Base-by-base conservation (phyloP, 2,329 filamentous ascomycete species). In the Aspergillus latus region DNA sequence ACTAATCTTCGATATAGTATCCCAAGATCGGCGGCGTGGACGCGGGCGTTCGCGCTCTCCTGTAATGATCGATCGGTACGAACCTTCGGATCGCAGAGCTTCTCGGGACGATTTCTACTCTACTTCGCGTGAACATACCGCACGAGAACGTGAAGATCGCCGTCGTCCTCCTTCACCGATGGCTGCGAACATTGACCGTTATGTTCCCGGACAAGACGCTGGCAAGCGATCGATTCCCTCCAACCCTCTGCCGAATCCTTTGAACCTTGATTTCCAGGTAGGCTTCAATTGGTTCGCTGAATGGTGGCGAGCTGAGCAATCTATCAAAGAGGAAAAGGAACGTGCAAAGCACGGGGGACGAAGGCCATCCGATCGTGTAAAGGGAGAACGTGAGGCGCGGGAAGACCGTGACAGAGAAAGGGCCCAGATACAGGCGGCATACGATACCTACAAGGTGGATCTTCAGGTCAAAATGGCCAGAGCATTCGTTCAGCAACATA, bases 401-500 rank as follows among this genome's bases (percentile, higher is more conserved):
- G 84, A 87, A 68, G 84, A 87, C 59, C 79, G 83, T 3, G 84
- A 85, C 13, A 84, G 82, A 57, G 84, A 88, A 67, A 75, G 84
- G 50, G 79, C 82, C 13, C 80, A 84, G 67, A 88, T 88, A 9
- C 85, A 88, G 59, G 78, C 80, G 21, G 84, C 84, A 2, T 88
- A 88, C 59, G 84, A 87, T 65, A 72, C 79, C 40, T 88, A 88
- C 76, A 88, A 88, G 69, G 81, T 84, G 64, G 84, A 86, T 57
- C 75, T 87, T 9, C 84, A 87, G 63, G 76, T 85, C 36, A 82
- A 83, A 63, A 93, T 96, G 88, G 92, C 94, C 0, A 87, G 92
- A 62, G 81, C 84, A 1, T 99, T 99, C 71, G 94, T 99, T 42
- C 85, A 88, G 49, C 88, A 92, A 65, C 94, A 99, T 75, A 96